Base-by-base conservation (phyloP, 495 filamentous ascomycete genomes). In the Opeltia flavorubescens region DNA sequence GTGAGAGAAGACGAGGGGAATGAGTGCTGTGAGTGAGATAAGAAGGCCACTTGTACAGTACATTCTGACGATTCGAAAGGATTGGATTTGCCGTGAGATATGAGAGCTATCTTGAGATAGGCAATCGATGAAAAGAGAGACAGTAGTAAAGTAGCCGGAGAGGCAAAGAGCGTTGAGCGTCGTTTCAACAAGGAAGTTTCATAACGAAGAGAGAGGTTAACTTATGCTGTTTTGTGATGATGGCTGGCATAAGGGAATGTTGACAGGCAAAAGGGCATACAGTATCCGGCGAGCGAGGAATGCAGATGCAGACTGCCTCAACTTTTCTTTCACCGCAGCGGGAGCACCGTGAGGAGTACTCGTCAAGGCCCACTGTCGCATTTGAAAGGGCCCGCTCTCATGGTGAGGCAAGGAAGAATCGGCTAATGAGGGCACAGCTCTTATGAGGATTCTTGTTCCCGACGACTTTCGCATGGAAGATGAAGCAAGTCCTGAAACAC, bases 351-450 rank as follows among this genome's bases (percentile, higher is more conserved):
- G 29, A 31, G 6, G 6, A 6, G 12, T 21, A 21, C 18, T 21
- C 38, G 11, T 15, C 4, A 21, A 12, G 17, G 18, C 4, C 20
- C 38, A 41, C 21, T 5, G 38, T 41, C 38, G 38, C 38, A 41
- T 41, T 15, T 41, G 11, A 38, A 5, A 13, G 17, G 13, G 15
- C 15, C 38, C 18, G 18, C 21, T 25, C 38, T 8, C 38, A 23
- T 25, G 38, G 38, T 41, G 38, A 41, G 20, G 38, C 38, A 21
- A 41, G 21, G 38, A 23, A 23, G 18, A 21, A 9, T 11, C 21
- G 20, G 15, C 38, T 41, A 41, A 41, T 26, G 38, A 41, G 38
- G 20, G 38, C 38, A 41, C 38, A 41, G 38, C 38, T 41, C 13
- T 13, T 41, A 31, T 6, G 13, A 13, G 29, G n/a, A n/a, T n/a